Evolutionary conservation across 1,139 yeast genomes (phyloP), one percentile per base, ranked within the genome.

Genomic region (Hyphopichia burtonii): DNA sequence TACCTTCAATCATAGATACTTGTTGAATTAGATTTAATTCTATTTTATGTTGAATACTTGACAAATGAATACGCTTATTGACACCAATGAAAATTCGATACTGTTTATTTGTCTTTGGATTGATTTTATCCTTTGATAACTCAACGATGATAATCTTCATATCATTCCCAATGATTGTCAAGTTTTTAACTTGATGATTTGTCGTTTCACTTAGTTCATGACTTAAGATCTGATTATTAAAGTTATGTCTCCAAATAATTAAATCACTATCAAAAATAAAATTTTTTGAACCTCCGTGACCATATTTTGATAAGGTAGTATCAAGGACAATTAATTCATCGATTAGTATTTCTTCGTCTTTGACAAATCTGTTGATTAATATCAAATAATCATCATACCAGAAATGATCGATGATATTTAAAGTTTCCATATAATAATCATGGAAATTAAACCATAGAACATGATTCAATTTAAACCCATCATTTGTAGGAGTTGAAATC

Each of bases 271-370:
- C 74, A 43, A 73, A 69, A 17, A 54, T 54, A 38, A 61, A 60
- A n/a, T 51, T 51, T 20, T 52, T 61, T 6, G 59, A 63, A 3
- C 71, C 71, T 8, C 75, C 71, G 39, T 50, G 52, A 2, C 74
- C 77, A 51, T 52, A 65, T 41, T 60, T 66, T 2, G 76, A 61
- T 19, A 47, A 43, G 1, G 61, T 50, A 3, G 72, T 59, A 47
- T 71, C 66, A 15, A 71, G 42, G 3, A 73, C 64, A 14, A 73
- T 55, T 27, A 73, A 52, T 46, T 73, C 78, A 53, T 72, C 76
- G 3, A 61, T 56, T 18, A 55, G 38, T 4, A 41, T 33, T 15
- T 49, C 46, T n/a, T 55, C 59, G 22, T 52, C 56, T n/a, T 52
- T 53, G 10, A 45, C 44, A 15, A 50, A 53, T 42, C 75, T 47